phyloP scores from a whole-genome alignment of 129 eudicot genomes.

The Artemisia argyi region DNA sequence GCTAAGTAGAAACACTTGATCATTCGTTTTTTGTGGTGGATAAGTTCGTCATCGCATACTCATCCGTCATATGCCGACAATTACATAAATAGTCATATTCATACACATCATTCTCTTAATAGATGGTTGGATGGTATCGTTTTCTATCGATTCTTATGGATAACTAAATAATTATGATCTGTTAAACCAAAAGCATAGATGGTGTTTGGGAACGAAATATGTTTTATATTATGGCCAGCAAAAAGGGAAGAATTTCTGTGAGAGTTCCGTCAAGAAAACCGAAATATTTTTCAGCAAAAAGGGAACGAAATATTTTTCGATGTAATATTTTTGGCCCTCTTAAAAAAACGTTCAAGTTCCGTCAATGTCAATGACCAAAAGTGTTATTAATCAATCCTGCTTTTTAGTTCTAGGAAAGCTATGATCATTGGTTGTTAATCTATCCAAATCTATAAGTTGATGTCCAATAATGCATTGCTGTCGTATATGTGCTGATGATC shows the following conservation, averaged over 20 bases:
- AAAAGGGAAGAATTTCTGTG: no score
- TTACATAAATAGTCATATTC: constrained; percentile 34
- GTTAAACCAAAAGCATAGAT: not conserved
- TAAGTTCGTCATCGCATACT: constrained; percentile 35
- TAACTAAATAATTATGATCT: constrained; percentile 4
- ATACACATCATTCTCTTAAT: constrained; percentile 22
- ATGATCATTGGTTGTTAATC: not conserved
- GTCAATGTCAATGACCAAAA: no score
- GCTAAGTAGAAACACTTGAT: constrained; percentile 17
- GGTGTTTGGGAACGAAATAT: no score
- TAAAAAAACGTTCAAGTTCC: no score
- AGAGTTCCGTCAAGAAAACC: no score
- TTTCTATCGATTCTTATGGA: constrained; percentile 21
- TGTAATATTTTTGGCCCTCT: no score
- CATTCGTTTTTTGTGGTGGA: constrained; percentile 32
- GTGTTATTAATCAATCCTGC: not conserved
- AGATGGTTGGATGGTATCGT: constrained; percentile 18
- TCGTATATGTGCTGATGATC: constrained; percentile 37
- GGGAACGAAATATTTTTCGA: no score
- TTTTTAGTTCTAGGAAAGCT: not conserved
- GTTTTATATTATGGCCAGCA: no score
- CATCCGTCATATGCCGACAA: constrained; percentile 19
- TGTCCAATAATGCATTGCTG: constrained; percentile 54
- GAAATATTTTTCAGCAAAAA: no score
- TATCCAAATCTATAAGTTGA: not conserved